A percentile compares a stretch with the other conserved stretches of the same genome.
Conservation (phyloP, 208 protist genomes). For the Leishmania tropica region DNA sequence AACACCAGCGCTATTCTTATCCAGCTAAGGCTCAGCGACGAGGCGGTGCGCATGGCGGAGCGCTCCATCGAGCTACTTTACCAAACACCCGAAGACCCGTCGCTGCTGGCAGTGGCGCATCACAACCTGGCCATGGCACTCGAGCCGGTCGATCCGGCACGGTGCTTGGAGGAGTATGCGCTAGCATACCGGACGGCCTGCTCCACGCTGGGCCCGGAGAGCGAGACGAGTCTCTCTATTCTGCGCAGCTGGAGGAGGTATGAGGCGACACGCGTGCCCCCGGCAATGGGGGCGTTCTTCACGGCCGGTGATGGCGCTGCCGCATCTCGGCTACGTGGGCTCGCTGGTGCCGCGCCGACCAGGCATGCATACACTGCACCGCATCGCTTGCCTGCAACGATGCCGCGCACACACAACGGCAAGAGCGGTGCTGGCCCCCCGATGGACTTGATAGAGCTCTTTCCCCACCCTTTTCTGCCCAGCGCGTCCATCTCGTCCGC, state of each 20-base stretch:
- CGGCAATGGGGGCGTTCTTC: constrained; percentile 6
- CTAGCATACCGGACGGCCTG: constrained; percentile 57
- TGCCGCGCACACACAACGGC: neutral
- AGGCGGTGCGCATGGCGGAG: constrained; percentile 72
- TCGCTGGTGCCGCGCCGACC: neutral
- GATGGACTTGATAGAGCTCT: constrained; percentile 52
- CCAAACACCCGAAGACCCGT: constrained; percentile 71
- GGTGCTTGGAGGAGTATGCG: constrained; percentile 79
- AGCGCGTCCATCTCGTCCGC: constrained; percentile 20
- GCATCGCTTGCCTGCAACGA: neutral
- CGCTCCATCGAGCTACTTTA: constrained; percentile 71
- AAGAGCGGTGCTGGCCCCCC: neutral
- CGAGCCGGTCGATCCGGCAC: constrained; percentile 64
- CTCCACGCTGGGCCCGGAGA: constrained; percentile 46
- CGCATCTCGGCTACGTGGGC: neutral
- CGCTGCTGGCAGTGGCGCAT: constrained; percentile 85
- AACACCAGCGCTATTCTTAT: constrained; percentile 90
- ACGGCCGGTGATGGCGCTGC: neutral
- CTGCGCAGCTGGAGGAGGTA: constrained; percentile 78
- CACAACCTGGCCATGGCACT: constrained; percentile 93
- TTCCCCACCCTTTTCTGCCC: constrained; percentile 74
- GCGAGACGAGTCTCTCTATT: constrained; percentile 65
- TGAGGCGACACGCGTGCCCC: constrained; percentile 19
- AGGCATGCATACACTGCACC: neutral
- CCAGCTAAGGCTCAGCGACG: constrained; percentile 79